Conservation (phyloP, 495 filamentous ascomycete genomes). For the Platismatia glauca region DNA sequence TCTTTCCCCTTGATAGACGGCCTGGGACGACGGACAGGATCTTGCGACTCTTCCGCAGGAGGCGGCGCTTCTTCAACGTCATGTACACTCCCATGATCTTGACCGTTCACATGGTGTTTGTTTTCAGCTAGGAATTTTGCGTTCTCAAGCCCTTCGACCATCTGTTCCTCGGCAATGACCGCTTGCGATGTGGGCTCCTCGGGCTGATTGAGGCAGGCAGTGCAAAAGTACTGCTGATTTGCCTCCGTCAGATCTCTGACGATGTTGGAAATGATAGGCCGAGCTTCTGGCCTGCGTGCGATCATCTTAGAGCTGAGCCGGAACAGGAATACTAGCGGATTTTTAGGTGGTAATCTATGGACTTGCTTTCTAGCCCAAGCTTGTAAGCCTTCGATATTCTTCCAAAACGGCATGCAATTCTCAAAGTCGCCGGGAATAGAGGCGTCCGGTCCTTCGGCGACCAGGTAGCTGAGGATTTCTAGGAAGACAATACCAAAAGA, state of each 20-base stretch:
- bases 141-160: background rate
- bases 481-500: background rate
- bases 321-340: conserved; percentile 4
- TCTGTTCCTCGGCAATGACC: conserved; percentile 6
- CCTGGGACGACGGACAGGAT: background rate
- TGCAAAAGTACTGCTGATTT: background rate
- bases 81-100: background rate
- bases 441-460: background rate
- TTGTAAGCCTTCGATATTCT: conserved; percentile 2
- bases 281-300: background rate
- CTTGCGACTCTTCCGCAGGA: background rate
- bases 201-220: background rate
- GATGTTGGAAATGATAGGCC: conserved; percentile 1
- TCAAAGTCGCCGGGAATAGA: conserved; percentile 4
- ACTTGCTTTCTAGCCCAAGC: background rate
- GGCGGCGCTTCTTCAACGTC: background rate
- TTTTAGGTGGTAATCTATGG: background rate
- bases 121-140: background rate
- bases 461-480: background rate
- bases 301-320: conserved; percentile 2
- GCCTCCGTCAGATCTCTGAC: background rate
- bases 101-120: background rate
- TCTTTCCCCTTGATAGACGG: too few relatives aligned
- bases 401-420: conserved; percentile 3
- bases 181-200: conserved; percentile 4